Percentiles rank a stretch among this genome's conserved stretches.
Evolutionary conservation across 1,284 basidiomycete species (phyloP).

Genomic region (Amylostereum areolatum): DNA sequence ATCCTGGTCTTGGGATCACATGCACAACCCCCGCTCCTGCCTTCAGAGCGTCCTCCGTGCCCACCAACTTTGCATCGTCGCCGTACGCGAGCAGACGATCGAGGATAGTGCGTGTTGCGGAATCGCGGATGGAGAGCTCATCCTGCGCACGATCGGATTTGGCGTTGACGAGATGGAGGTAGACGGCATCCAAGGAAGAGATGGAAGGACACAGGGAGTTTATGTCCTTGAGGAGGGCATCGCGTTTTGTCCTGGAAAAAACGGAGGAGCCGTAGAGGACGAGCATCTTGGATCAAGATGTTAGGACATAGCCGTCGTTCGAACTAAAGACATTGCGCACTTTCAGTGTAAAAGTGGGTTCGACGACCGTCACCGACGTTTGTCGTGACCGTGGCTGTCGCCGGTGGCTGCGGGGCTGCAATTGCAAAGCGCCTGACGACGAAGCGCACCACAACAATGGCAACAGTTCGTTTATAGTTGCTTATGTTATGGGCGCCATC

Average conservation of each 20-base stretch:
- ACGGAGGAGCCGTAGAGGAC: conserved; percentile 69
- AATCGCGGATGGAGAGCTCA: conserved; percentile 41
- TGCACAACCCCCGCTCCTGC: conserved; percentile 48
- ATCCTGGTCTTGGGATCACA: conserved; percentile 75
- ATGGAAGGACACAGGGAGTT: conserved; percentile 51
- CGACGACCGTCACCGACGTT: too few species aligned
- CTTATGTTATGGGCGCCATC: too few species aligned
- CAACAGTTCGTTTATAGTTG: too few species aligned
- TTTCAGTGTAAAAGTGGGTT: too few species aligned
- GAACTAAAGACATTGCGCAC: too few species aligned
- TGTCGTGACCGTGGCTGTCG: too few species aligned
- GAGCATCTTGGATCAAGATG: conserved; percentile 38
- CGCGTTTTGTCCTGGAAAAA: conserved; percentile 66
- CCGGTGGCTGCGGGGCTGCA: too few species aligned
- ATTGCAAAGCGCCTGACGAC: too few species aligned
- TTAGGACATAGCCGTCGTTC: too few species aligned
- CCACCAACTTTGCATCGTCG: conserved; percentile 57
- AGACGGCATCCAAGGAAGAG: conserved; percentile 75
- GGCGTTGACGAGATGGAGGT: conserved; percentile 82
- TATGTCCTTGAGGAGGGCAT: conserved; percentile 61
- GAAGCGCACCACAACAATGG: too few species aligned
- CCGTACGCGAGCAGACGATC: conserved; percentile 85
- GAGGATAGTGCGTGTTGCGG: conserved; percentile 51
- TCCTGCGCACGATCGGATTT: conserved; percentile 39
- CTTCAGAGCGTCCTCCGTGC: conserved; percentile 37